Conservation (phyloP, 139 green algal species). For the Pleodorina starrii region DNA sequence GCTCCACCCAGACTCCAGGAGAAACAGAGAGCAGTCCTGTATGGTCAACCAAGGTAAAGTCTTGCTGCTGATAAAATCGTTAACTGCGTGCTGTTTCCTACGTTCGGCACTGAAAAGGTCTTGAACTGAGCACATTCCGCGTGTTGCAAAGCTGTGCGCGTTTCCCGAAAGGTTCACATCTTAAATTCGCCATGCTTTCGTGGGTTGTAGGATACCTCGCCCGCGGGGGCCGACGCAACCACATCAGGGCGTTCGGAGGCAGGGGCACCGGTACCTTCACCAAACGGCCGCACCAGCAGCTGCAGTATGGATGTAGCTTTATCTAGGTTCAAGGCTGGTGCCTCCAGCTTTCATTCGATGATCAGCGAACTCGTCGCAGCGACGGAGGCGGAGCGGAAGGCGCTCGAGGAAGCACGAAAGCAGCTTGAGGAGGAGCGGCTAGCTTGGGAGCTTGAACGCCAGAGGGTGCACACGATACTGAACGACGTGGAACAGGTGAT, state of each 20-base stretch:
- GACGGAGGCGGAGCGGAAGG: slow-evolving; percentile 58
- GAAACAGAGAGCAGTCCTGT: slow-evolving; percentile 3
- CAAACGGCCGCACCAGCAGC: background rate
- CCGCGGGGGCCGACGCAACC: background rate
- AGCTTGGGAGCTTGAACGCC: slow-evolving; percentile 62
- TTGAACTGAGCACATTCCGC: too few species aligned
- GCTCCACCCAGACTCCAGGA: background rate
- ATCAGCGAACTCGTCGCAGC: slow-evolving; percentile 55
- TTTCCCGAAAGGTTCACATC: background rate
- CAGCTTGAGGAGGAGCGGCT: slow-evolving; percentile 64
- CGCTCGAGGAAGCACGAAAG: slow-evolving; percentile 43
- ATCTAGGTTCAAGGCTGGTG: slow-evolving; percentile 46
- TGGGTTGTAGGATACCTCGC: background rate
- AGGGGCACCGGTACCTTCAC: background rate
- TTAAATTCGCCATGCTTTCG: background rate
- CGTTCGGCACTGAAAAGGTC: too few species aligned
- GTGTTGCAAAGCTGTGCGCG: background rate
- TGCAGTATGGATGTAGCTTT: slow-evolving; percentile 33
- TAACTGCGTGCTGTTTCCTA: too few species aligned
- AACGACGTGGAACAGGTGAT: slow-evolving; percentile 48
- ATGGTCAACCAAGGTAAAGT: slow-evolving; percentile 1
- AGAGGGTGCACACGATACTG: slow-evolving; percentile 59
- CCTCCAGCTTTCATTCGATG: slow-evolving; percentile 44
- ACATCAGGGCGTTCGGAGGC: background rate
- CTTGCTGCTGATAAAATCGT: too few species aligned